Percentiles rank a stretch among this genome's conserved stretches.
Evolutionary conservation across 2,329 filamentous ascomycete species (phyloP).

Genomic region (Exophiala aquamarina): DNA sequence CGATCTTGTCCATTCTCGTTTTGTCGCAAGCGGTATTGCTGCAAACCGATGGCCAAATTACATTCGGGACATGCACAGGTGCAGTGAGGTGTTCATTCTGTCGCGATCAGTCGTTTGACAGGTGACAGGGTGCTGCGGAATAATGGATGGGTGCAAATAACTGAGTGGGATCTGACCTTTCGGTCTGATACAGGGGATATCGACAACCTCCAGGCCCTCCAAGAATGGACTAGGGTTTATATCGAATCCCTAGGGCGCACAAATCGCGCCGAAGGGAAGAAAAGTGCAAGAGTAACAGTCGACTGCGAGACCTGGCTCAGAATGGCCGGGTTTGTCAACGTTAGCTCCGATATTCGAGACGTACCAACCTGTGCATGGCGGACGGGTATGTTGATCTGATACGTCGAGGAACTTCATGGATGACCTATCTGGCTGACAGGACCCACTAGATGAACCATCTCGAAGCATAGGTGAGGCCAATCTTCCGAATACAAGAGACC

Average conservation of each 20-base stretch:
- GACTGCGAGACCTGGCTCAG: constrained; percentile 16
- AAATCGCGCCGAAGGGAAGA: constrained; percentile 14
- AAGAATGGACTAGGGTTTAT: constrained; percentile 18
- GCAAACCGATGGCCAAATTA: constrained; percentile 49
- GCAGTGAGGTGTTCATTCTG: background rate
- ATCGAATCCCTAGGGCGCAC: constrained; percentile 3
- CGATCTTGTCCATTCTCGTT: constrained; percentile 62
- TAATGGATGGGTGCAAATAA: constrained; percentile 16
- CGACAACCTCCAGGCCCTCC: constrained; percentile 15
- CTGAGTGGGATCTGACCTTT: constrained; percentile 21
- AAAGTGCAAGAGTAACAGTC: constrained; percentile 10
- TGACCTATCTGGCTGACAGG: no score
- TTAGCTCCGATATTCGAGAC: constrained; percentile 15
- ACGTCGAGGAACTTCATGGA: background rate
- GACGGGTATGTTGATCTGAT: constrained; percentile 6
- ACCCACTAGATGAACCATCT: constrained; percentile 9
- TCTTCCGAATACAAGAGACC: constrained; percentile 15
- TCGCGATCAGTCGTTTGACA: background rate
- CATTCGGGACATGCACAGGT: constrained; percentile 16
- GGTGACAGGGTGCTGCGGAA: constrained; percentile 6
- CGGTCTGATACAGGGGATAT: constrained; percentile 12
- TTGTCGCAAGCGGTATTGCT: constrained; percentile 56
- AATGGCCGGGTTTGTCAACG: constrained; percentile 17
- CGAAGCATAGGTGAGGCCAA: constrained; percentile 17
- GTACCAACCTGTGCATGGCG: constrained; percentile 20